Conservation (phyloP, 2,329 filamentous ascomycete species). For the Calycina herbarum region DNA sequence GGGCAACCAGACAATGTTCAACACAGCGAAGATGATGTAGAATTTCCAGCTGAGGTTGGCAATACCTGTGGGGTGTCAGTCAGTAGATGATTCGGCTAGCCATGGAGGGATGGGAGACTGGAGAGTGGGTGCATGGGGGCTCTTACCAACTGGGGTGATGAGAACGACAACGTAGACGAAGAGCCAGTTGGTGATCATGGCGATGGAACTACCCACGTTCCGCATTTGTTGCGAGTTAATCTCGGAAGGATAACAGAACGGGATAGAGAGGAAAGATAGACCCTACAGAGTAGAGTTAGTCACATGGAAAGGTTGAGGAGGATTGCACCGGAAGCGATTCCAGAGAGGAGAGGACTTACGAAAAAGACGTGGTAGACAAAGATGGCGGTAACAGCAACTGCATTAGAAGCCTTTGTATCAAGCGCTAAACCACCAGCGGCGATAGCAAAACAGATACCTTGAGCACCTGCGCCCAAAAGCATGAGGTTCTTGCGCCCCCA, state of each 20-base stretch:
- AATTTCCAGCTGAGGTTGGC: conserved; percentile 40
- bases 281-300: neutral
- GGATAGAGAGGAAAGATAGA: neutral
- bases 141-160: conserved; percentile 37
- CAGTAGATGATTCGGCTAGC: neutral
- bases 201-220: conserved; percentile 38
- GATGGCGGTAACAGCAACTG: neutral
- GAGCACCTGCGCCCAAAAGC: neutral
- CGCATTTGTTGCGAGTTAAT: conserved; percentile 39
- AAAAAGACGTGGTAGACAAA: conserved; percentile 1
- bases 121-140: too few species aligned
- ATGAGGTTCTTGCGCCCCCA: conserved; percentile 3
- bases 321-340: neutral
- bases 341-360: neutral
- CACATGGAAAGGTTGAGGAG: neutral
- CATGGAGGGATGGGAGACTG: neutral
- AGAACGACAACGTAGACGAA: conserved; percentile 47
- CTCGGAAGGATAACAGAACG: conserved; percentile 38
- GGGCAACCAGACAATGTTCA: conserved; percentile 42
- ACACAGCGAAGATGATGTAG: conserved; percentile 40
- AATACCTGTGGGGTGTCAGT: conserved; percentile 39
- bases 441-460: neutral
- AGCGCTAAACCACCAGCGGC: conserved; percentile 25
- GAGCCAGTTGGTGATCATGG: conserved; percentile 41
- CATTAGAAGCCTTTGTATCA: neutral